Conservation (phyloP, 2,329 filamentous ascomycete genomes). For the Drechslerella dactyloides region DNA sequence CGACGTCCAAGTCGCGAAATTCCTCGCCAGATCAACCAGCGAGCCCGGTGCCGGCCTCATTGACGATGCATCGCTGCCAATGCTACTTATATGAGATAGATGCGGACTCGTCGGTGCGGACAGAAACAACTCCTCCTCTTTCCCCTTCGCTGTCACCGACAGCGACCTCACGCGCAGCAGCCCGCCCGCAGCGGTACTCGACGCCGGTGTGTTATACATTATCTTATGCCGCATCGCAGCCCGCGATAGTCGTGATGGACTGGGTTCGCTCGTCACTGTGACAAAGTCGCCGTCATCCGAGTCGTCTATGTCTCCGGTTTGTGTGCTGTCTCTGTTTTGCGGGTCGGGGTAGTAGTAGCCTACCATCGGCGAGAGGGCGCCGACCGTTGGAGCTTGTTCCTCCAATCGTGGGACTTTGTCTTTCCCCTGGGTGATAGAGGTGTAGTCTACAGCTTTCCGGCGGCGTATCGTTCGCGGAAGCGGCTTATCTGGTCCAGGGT, state of each 20-base stretch:
- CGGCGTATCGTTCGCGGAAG: slow-evolving; percentile 43
- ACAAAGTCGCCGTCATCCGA: slow-evolving; percentile 33
- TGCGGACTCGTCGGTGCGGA: slow-evolving; percentile 41
- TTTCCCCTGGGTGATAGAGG: slow-evolving; percentile 5
- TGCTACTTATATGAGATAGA: slow-evolving; percentile 34
- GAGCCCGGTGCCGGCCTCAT: slow-evolving; percentile 38
- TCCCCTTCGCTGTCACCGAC: not conserved
- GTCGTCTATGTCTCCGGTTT: not conserved
- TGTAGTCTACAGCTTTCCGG: slow-evolving; percentile 34
- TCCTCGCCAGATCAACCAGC: slow-evolving; percentile 34
- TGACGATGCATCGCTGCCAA: slow-evolving; percentile 30
- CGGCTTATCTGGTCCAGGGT: slow-evolving; percentile 35
- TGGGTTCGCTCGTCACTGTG: slow-evolving; percentile 33
- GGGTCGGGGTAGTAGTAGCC: slow-evolving; percentile 31
- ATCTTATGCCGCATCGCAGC: slow-evolving; percentile 39
- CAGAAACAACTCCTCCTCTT: slow-evolving; percentile 21
- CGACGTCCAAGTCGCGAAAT: slow-evolving; percentile 17
- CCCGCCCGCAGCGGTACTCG: slow-evolving; percentile 23
- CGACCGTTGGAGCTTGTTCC: not conserved
- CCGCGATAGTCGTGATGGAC: slow-evolving; percentile 23
- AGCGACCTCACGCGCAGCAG: slow-evolving; percentile 6
- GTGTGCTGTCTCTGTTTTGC: not conserved
- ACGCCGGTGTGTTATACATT: slow-evolving; percentile 37
- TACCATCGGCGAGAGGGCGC: slow-evolving; percentile 21
- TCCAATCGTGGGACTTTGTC: slow-evolving; percentile 24